Evolutionary conservation across 2,329 filamentous ascomycete genomes (phyloP).

Genomic region (Tolypocladium ophioglossoides): DNA sequence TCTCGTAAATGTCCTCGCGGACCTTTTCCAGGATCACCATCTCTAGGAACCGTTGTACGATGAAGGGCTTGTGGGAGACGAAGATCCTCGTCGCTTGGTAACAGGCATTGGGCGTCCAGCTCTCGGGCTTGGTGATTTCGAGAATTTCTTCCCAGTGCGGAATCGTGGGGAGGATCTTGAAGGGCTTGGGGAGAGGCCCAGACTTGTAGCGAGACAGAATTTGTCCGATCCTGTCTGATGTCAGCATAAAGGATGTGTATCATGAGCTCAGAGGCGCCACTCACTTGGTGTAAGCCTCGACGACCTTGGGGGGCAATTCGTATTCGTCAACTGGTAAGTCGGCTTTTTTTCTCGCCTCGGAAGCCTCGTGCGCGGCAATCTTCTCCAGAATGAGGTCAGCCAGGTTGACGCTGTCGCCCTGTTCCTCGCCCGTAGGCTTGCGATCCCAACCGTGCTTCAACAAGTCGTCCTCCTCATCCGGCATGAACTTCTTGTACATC

Average conservation of each 20-base stretch:
- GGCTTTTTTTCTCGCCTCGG: conserved; percentile 34
- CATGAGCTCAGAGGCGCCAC: conserved; percentile 8
- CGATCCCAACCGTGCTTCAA: conserved; percentile 53
- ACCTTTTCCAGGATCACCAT: conserved; percentile 81
- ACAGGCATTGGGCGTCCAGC: conserved; percentile 62
- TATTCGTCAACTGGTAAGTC: conserved; percentile 65
- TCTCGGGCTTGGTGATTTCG: conserved; percentile 69
- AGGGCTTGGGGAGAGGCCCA: conserved; percentile 92
- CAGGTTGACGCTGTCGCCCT: conserved; percentile 59
- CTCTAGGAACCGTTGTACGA: conserved; percentile 77
- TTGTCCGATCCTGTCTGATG: conserved; percentile 56
- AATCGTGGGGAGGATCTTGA: conserved; percentile 90
- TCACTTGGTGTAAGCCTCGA: conserved; percentile 88
- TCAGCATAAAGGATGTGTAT: conserved; percentile 5
- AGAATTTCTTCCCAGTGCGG: conserved; percentile 86
- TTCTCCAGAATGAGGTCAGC: conserved; percentile 90
- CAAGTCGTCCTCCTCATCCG: conserved; percentile 59
- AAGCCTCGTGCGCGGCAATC: conserved; percentile 83
- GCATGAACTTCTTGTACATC: conserved; percentile 84
- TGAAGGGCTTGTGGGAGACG: conserved; percentile 68
- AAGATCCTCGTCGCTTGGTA: conserved; percentile 91
- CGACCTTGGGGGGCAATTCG: conserved; percentile 79
- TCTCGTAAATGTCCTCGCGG: conserved; percentile 89
- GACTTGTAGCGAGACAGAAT: conserved; percentile 90
- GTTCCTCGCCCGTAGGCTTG: conserved; percentile 33